Percentiles rank a stretch among this genome's conserved stretches.
Conservation (phyloP, 1,139 yeast species). For the Taphrina populina region DNA sequence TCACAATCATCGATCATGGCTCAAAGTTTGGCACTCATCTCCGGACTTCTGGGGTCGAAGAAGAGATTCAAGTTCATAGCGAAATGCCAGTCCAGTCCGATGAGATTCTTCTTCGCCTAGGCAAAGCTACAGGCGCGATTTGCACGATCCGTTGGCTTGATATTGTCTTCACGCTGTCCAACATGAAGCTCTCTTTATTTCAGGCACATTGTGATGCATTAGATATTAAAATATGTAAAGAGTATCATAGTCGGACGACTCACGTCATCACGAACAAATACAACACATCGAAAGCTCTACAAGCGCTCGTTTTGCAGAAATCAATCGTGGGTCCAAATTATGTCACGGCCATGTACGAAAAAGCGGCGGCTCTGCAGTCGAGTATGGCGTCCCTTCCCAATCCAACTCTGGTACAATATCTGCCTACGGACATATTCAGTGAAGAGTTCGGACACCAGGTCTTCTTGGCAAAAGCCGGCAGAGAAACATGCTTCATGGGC, state of each 20-base stretch:
- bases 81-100: not conserved
- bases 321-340: constrained; percentile 20
- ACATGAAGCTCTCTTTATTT: constrained; percentile 14
- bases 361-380: not conserved
- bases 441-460: constrained; percentile 6
- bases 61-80: not conserved
- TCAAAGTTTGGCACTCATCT: constrained; percentile 25
- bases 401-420: not conserved
- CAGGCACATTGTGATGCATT: constrained; percentile 2
- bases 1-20: constrained; percentile 15
- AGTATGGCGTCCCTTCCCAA: constrained; percentile 25
- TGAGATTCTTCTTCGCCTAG: not conserved
- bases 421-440: constrained; percentile 11
- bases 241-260: constrained; percentile 17
- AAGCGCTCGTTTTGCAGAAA: constrained; percentile 15
- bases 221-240: constrained; percentile 21
- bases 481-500: constrained; percentile 12
- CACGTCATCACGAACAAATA: constrained; percentile 26
- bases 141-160: constrained; percentile 22
- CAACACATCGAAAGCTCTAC: constrained; percentile 28
- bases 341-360: constrained; percentile 9
- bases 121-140: not conserved
- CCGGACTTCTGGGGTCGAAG: not conserved
- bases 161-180: constrained; percentile 24
- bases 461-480: not conserved